Evolutionary conservation across 305 asterid species (phyloP).

Genomic region (Fraxinus ornus): DNA sequence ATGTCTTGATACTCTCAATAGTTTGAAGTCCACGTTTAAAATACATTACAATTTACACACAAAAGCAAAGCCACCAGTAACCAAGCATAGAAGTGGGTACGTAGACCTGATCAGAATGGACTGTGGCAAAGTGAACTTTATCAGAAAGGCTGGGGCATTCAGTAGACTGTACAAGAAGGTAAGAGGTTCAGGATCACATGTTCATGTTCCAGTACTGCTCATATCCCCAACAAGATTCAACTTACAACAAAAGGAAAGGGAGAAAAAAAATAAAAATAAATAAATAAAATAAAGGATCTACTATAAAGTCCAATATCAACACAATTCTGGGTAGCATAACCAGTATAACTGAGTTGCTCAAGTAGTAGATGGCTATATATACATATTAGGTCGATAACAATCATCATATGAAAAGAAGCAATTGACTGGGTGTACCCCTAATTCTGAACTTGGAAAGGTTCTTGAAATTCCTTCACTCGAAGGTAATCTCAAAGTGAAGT

Average conservation of each 20-base stretch:
- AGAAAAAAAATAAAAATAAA: not conserved
- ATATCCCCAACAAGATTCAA: not conserved
- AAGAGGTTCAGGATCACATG: not conserved
- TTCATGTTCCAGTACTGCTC: not conserved
- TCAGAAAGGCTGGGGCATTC: not conserved
- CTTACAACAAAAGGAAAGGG: not conserved
- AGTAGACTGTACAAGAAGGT: not conserved
- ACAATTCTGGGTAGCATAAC: not conserved
- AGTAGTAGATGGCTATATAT: constrained; percentile 37
- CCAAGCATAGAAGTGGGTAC: not conserved
- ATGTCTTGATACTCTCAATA: not conserved
- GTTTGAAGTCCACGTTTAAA: not conserved
- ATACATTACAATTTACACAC: not conserved
- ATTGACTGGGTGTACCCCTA: constrained; percentile 40
- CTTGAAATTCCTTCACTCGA: constrained; percentile 40
- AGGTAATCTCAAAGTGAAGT: constrained; percentile 33
- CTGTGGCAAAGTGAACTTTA: not conserved
- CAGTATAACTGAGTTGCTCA: not conserved
- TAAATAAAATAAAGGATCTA: not conserved
- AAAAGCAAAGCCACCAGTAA: not conserved
- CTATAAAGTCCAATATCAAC: not conserved
- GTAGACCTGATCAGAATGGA: not conserved
- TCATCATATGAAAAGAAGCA: constrained; percentile 40
- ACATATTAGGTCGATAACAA: constrained; percentile 40
- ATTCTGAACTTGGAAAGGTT: constrained; percentile 34